A percentile compares a stretch with the other conserved stretches of the same genome.
phyloP scores from a whole-genome alignment of 768 basidiomycete genomes.

The Rhodotorula graminis region DNA sequence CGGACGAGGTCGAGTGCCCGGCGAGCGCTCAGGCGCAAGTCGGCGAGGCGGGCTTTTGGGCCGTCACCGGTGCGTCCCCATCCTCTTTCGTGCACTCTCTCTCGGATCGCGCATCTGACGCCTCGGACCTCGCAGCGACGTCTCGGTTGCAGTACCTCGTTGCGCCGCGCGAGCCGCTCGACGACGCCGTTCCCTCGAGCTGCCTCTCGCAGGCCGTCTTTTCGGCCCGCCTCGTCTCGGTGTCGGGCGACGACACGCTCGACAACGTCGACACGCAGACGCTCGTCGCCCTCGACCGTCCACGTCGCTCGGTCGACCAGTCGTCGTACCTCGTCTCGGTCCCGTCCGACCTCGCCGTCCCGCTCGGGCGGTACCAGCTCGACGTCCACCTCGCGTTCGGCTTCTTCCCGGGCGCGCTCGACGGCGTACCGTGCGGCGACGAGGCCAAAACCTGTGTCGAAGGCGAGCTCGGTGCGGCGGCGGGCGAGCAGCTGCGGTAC shows the following conservation, averaged over 20 bases:
- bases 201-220: constrained; percentile 36
- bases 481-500: constrained; percentile 11
- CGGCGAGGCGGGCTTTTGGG: constrained; percentile 10
- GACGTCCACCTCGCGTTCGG: constrained; percentile 33
- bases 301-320: background rate
- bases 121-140: background rate
- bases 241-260: background rate
- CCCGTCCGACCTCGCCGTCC: background rate
- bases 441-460: background rate
- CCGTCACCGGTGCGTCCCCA: background rate
- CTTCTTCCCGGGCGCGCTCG: background rate
- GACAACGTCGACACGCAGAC: background rate
- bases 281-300: constrained; percentile 7
- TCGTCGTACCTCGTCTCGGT: constrained; percentile 4
- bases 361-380: constrained; percentile 8
- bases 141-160: background rate
- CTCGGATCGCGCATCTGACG: too few species aligned
- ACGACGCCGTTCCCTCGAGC: background rate
- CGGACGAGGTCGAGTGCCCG: background rate
- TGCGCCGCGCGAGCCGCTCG: background rate
- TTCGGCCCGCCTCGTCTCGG: constrained; percentile 22
- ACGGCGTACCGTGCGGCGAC: constrained; percentile 15
- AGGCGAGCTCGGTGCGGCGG: background rate
- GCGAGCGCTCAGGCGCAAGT: background rate
- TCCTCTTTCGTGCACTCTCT: too few species aligned